Percentiles rank a stretch among this genome's conserved stretches.
Conservation (phyloP, 148 eudicot genomes). For the Camellia lanceoleosa region DNA sequence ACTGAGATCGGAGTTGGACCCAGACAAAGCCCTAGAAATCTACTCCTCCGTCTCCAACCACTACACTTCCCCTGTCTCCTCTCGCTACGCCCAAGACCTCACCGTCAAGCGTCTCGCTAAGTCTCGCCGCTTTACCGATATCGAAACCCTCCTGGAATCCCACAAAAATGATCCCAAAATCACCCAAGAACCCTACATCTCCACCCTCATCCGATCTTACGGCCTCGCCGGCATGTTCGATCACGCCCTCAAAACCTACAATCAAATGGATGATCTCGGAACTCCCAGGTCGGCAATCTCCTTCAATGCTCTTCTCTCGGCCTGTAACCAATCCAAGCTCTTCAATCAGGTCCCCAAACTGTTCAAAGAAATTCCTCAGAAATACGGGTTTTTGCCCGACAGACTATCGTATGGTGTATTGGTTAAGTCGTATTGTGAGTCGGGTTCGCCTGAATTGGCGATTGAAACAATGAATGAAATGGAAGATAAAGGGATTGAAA, state of each 20-base stretch:
- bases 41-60: constrained; percentile 55
- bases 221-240: constrained; percentile 72
- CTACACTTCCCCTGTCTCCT: constrained; percentile 40
- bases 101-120: constrained; percentile 70
- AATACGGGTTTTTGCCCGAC: constrained; percentile 45
- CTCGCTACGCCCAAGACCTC: constrained; percentile 59
- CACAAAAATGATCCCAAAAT: constrained; percentile 55
- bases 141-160: constrained; percentile 58
- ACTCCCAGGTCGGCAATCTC: constrained; percentile 53
- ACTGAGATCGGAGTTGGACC: constrained; percentile 55
- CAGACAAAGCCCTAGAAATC: constrained; percentile 72
- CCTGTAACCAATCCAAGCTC: constrained; percentile 38
- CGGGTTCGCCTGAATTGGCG: constrained; percentile 51
- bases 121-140: constrained; percentile 57
- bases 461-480: constrained; percentile 47
- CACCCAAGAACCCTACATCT: constrained; percentile 53
- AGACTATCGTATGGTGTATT: constrained; percentile 60
- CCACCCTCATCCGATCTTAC: constrained; percentile 62
- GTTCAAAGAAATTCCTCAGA: constrained; percentile 70
- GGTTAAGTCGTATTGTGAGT: constrained; percentile 59
- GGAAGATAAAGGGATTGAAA: constrained; percentile 60
- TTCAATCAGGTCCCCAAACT: constrained; percentile 48
- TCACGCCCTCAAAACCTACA: constrained; percentile 54
- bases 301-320: constrained; percentile 63
- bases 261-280: constrained; percentile 63